phyloP scores from a whole-genome alignment of 352 stramenopile genomes.

The Phytophthora pistaciae region DNA sequence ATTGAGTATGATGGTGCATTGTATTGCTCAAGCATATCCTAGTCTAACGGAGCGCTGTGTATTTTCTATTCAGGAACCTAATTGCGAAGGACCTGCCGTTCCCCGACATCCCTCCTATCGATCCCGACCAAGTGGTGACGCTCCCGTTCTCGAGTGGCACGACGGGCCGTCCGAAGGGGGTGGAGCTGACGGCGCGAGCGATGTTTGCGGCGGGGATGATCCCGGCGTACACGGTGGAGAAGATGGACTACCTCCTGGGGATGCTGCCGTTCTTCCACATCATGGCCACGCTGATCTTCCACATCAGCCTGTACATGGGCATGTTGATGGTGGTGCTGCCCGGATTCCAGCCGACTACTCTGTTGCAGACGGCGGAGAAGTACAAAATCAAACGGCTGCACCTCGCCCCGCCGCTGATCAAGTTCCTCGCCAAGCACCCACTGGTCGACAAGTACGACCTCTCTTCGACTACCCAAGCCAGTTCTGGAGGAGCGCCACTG shows the following conservation, averaged over 20 bases:
- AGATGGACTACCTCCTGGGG: slow-evolving; percentile 34
- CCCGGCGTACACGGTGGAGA: slow-evolving; percentile 43
- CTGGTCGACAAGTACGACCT: slow-evolving; percentile 89
- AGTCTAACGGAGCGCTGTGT: neutral
- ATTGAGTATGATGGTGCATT: neutral
- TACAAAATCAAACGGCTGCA: slow-evolving; percentile 37
- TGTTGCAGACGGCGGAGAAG: slow-evolving; percentile 72
- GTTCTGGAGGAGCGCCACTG: slow-evolving; percentile 67
- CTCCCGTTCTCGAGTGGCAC: slow-evolving; percentile 94
- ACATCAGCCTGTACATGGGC: neutral
- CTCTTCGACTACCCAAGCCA: slow-evolving; percentile 60
- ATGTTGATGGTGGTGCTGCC: neutral
- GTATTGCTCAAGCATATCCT: neutral
- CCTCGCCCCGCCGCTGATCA: slow-evolving; percentile 83
- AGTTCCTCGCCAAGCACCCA: slow-evolving; percentile 80
- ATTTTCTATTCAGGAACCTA: neutral
- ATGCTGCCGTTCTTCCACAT: slow-evolving; percentile 59
- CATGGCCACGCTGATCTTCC: neutral
- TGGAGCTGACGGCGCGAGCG: slow-evolving; percentile 87
- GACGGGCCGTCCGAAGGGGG: slow-evolving; percentile 86
- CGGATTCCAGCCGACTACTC: slow-evolving; percentile 65
- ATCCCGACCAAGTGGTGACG: slow-evolving; percentile 15
- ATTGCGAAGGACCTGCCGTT: neutral
- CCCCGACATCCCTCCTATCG: neutral
- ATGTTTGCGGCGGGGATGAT: slow-evolving; percentile 81